These are phyloP conservation scores for Phytophthora crassamura DNA, from an alignment of 352 stramenopile genomes.

Conservation along the genomic window DNA sequence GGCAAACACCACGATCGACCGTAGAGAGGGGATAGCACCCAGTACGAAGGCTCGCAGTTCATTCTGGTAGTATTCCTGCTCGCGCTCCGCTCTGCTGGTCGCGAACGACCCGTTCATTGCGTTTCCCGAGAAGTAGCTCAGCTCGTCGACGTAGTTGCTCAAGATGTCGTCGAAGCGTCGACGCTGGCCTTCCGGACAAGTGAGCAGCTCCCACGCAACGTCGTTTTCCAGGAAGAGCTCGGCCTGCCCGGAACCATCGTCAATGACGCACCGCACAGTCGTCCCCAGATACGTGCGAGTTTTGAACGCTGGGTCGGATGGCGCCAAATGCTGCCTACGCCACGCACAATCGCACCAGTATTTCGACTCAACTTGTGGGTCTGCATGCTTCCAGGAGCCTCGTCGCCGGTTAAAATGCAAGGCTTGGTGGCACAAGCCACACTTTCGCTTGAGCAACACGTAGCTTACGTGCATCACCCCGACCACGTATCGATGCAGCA, in stretches of 20 bases:
- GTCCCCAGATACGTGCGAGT: slow-evolving; percentile 50
- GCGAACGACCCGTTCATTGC: slow-evolving; percentile 39
- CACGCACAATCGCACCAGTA: slow-evolving; percentile 25
- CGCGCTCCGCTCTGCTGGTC: slow-evolving; percentile 28
- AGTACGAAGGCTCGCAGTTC: slow-evolving; percentile 60
- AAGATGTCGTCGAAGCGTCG: slow-evolving; percentile 58
- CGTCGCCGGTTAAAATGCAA: slow-evolving; percentile 54
- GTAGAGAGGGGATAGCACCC: slow-evolving; percentile 23
- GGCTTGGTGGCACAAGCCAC: slow-evolving; percentile 54
- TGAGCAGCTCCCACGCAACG: slow-evolving; percentile 75
- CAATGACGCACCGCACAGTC: slow-evolving; percentile 66
- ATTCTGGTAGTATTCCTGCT: slow-evolving; percentile 73
- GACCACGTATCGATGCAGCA: slow-evolving; percentile 64
- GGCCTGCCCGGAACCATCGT: slow-evolving; percentile 79
- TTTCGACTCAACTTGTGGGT: slow-evolving; percentile 2
- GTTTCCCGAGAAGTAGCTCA: slow-evolving; percentile 66
- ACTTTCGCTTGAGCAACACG: slow-evolving; percentile 77
- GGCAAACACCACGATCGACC: slow-evolving; percentile 56
- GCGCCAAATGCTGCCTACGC: slow-evolving; percentile 37
- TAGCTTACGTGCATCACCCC: slow-evolving; percentile 81
- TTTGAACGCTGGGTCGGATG: slow-evolving; percentile 43
- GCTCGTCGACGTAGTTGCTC: slow-evolving; percentile 45
- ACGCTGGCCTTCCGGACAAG: slow-evolving; percentile 47
- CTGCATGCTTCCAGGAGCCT: slow-evolving; percentile 49
- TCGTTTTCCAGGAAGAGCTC: slow-evolving; percentile 79